Evolutionary conservation across 1,284 basidiomycete species (phyloP).

Genomic region (Tilletia setariae): DNA sequence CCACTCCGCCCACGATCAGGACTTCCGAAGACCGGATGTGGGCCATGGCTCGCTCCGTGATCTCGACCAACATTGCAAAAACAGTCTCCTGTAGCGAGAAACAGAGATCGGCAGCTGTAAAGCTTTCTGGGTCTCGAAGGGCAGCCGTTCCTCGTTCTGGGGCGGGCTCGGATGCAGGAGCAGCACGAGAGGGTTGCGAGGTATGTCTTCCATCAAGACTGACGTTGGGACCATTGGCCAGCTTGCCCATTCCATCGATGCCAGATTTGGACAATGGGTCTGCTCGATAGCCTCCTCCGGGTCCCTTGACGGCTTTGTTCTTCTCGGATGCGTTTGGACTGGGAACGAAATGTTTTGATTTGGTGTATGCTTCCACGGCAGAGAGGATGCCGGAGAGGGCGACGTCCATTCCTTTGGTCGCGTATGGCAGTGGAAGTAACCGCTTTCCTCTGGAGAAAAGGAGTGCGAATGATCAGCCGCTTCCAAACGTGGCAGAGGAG

Average conservation of each 20-base stretch:
- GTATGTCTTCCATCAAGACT: constrained; percentile 43
- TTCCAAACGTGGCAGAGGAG: too few relatives aligned
- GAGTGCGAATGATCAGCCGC: too few relatives aligned
- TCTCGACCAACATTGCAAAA: constrained; percentile 98
- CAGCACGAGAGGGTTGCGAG: not conserved
- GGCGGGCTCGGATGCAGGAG: not conserved
- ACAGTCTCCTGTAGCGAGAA: constrained; percentile 96
- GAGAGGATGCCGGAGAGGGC: constrained; percentile 89
- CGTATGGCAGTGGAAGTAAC: constrained; percentile 80
- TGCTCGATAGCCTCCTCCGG: constrained; percentile 17
- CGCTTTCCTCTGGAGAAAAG: constrained; percentile 54
- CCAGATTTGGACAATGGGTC: not conserved
- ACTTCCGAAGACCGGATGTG: constrained; percentile 95
- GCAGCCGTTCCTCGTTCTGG: not conserved
- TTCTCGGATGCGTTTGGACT: constrained; percentile 11
- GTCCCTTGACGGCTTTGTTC: constrained; percentile 14
- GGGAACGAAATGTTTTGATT: constrained; percentile 33
- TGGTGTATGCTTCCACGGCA: constrained; percentile 77
- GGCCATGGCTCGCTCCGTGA: constrained; percentile 98
- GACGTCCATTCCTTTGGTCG: constrained; percentile 98
- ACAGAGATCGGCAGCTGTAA: constrained; percentile 90
- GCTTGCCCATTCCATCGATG: constrained; percentile 27
- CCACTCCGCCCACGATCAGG: constrained; percentile 95
- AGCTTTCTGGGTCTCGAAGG: constrained; percentile 47
- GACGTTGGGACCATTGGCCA: constrained; percentile 44